phyloP scores from a whole-genome alignment of 2,329 filamentous ascomycete species.

The Bipolaris sorokiniana region DNA sequence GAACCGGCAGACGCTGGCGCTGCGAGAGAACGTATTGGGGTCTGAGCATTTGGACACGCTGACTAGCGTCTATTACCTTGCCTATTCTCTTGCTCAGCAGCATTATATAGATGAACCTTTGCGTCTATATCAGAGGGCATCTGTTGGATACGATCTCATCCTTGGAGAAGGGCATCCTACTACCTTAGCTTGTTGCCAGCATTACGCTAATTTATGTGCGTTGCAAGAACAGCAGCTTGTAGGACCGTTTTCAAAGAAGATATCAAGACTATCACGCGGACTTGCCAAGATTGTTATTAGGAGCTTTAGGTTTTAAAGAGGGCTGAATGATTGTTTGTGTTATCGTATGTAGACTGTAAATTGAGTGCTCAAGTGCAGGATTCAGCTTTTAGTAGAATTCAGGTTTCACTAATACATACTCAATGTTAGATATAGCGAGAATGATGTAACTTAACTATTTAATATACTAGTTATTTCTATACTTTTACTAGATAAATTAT shows the following conservation, averaged over 20 bases:
- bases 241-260: neutral
- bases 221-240: neutral
- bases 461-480: no score
- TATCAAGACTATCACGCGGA: neutral
- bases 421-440: no score
- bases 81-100: conserved; percentile 5
- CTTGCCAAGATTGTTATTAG: neutral
- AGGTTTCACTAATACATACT: no score
- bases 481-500: no score
- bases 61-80: conserved; percentile 14
- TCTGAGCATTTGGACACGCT: conserved; percentile 4
- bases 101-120: conserved; percentile 1
- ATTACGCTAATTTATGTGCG: neutral
- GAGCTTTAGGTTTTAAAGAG: neutral
- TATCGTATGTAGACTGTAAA: neutral
- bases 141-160: conserved; percentile 1
- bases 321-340: neutral
- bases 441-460: no score
- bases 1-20: conserved; percentile 5
- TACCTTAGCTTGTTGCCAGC: conserved; percentile 2
- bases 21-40: conserved; percentile 10
- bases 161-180: conserved; percentile 4
- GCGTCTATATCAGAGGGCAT: conserved; percentile 10
- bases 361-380: no score
- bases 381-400: no score